phyloP scores from a whole-genome alignment of 1,139 yeast genomes.

The Wickerhamomyces sp. region DNA sequence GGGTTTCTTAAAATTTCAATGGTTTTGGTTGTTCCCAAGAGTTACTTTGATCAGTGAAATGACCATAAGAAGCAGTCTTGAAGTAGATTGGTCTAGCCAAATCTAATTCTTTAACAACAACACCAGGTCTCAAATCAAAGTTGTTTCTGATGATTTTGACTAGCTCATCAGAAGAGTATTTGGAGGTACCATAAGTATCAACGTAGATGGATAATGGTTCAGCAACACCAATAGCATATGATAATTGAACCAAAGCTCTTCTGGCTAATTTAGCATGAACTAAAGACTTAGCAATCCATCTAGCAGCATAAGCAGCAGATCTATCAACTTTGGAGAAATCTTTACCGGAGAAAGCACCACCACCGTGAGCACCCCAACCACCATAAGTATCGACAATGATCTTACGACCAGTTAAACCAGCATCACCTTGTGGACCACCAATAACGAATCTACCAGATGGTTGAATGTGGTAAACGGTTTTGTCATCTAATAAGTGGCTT shows the following conservation, averaged over 20 bases:
- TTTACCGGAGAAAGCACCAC: slow-evolving; percentile 99
- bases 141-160: slow-evolving; percentile 87
- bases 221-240: slow-evolving; percentile 99
- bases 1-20: slow-evolving; percentile 55
- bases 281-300: slow-evolving; percentile 99
- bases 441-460: slow-evolving; percentile 99
- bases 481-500: slow-evolving; percentile 82
- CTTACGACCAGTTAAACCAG: slow-evolving; percentile 99
- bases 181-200: slow-evolving; percentile 96
- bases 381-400: slow-evolving; percentile 99
- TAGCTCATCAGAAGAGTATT: slow-evolving; percentile 81
- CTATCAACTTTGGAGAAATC: slow-evolving; percentile 99
- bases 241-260: slow-evolving; percentile 97
- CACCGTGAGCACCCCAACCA: slow-evolving; percentile 99
- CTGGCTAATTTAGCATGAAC: slow-evolving; percentile 92
- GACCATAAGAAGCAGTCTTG: slow-evolving; percentile 99
- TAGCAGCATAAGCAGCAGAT: slow-evolving; percentile 99
- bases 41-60: slow-evolving; percentile 98
- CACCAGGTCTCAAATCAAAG: slow-evolving; percentile 99
- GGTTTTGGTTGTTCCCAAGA: slow-evolving; percentile 98
- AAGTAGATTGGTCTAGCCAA: slow-evolving; percentile 98
- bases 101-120: slow-evolving; percentile 91
- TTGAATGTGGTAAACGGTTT: slow-evolving; percentile 96
- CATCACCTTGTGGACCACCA: slow-evolving; percentile 99
- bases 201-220: slow-evolving; percentile 97